Base-by-base conservation (phyloP, 1,284 basidiomycete species). In the Athelia psychrophila region DNA sequence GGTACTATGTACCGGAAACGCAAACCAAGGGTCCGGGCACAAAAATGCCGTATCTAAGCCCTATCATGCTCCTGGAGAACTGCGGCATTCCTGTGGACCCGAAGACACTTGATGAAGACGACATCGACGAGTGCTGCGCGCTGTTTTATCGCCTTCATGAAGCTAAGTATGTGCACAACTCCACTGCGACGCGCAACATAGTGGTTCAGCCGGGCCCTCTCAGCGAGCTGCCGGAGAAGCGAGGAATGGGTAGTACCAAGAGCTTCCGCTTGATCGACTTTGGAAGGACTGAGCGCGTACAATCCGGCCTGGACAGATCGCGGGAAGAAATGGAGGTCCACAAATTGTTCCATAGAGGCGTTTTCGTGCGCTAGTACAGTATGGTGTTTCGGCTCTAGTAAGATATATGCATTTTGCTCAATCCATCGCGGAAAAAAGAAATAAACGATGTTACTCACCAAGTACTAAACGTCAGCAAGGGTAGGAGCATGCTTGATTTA, bases 261-360 rank as follows among this genome's bases (percentile, higher is more conserved):
- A 69, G 67, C 33, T 74, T 73, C 55, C 62, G 72, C 19, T 30
- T 74, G 50, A 71, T 76, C 19, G 73, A 74, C 52, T 70, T 71
- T 25, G 73, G 74, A 23, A 42, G 38, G n/a, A 18, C 38, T 42
- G n/a, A 35, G n/a, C 16, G n/a, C 20, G 8, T 42, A 35, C 33
- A 10, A 35, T 10, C 33, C 12, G n/a, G 33, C 10, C 33, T 35
- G n/a, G 10, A n/a, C 12, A 10, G 33, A 35, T 35, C n/a, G n/a
- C n/a, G n/a, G 33, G 33, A 35, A 35, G 33, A 35, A n/a, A 35
- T 35, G 33, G 33, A 35, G n/a, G 33, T n/a, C 33, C n/a, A 35
- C n/a, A 35, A 35, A 35, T n/a, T n/a, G n/a, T n/a, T n/a, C n/a
- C n/a, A n/a, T n/a, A n/a, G 13, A n/a, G n/a, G n/a, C n/a, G n/a